Base-by-base conservation (phyloP, 352 stramenopile species). In the Globisporangium cederbergense region DNA sequence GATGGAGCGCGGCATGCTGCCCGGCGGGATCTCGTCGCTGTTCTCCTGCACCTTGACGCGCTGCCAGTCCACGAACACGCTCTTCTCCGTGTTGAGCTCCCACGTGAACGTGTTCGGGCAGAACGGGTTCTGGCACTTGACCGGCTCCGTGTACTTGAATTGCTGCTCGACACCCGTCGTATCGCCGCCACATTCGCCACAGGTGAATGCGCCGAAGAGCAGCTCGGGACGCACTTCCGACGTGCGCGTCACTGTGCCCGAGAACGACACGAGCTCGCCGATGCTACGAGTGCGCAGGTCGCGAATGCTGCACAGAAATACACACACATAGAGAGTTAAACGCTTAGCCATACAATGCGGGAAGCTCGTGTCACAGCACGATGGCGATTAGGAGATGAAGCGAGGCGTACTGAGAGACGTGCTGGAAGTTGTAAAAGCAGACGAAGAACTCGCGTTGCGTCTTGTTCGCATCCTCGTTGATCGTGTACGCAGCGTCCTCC, bases 11-110 rank as follows among this genome's bases (percentile, higher is more conserved):
- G 98, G 98, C 96, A 99, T 99, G 54, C 74, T 96, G 14, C 98
- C 98, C 0, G 98, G 83, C n/a, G 98, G 98, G 64, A 99, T 99
- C 68, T 99, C 97, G 66, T 99, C 93, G 42, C 95, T 95, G 74
- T 99, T 99, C 72, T 99, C 98, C 77, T 99, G 98, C 20, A 99
- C 94, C 47, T 98, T 93, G 40, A 99, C 77, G 34, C 96, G 91
- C 78, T 99, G 98, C 97, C 97, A 99, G 74, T 99, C 98, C 13
- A 98, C 94, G 70, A 99, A 99, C 38, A 97, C 85, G 22, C 85
- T 98, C 60, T 91, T 94, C 53, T 97, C 87, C 0, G 86, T 83
- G 71, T 97, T 84, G 8, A 98, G 78, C 65, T 94, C 86, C 78
- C 83, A 95, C 16, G 73, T 74, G 30, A 76, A 79, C 49, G 91